Evolutionary conservation across 2,329 filamentous ascomycete genomes (phyloP), one percentile per base, ranked within the genome.

Genomic region (Fusarium denticulatum): DNA sequence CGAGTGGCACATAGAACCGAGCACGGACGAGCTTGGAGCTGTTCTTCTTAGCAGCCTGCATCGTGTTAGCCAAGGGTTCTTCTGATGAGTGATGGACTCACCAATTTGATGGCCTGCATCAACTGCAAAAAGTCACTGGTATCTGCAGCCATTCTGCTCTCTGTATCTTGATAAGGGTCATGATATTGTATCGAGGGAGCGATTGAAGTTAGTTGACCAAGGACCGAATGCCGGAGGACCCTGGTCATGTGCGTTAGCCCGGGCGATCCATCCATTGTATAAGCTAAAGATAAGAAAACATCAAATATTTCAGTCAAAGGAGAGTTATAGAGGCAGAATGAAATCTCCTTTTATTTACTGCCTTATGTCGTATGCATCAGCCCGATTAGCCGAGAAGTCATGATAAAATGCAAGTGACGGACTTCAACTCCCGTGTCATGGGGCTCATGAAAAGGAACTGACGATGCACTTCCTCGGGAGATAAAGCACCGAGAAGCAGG

Each of bases 1-100:
- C 85, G 1, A 83, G 45, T 1, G 88, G 89, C 0, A 89, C 85
- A 68, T 84, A 85, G 32, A 90, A 50, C 86, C 88, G 91, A 56
- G 70, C 63, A n/a, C 73, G 74, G 11, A 77, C 20, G 42, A 78
- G 66, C 40, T 71, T 78, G 42, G 49, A 52, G 20, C 60, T 66
- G 30, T 57, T 68, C 43, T 71, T 73, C 24, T 61, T 52, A 40
- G 70, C 71, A 40, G 71, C 75, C 77, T 78, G 45, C 26, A 22
- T 26, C 22, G 28, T 30, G 46, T 77, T 63, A 77, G 65, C 37
- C 14, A 36, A 32, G 22, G 36, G 12, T 34, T 32, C 49, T 36
- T 42, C 26, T 28, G n/a, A 42, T n/a, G 6, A 46, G 18, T 18
- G 30, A 8, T 34, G 11, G 5, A 64, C 72, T 46, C 43, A 77